These are phyloP conservation scores for Pseudopyricularia cyperi DNA, from an alignment of 2,329 filamentous ascomycete species.

Conservation along the genomic window DNA sequence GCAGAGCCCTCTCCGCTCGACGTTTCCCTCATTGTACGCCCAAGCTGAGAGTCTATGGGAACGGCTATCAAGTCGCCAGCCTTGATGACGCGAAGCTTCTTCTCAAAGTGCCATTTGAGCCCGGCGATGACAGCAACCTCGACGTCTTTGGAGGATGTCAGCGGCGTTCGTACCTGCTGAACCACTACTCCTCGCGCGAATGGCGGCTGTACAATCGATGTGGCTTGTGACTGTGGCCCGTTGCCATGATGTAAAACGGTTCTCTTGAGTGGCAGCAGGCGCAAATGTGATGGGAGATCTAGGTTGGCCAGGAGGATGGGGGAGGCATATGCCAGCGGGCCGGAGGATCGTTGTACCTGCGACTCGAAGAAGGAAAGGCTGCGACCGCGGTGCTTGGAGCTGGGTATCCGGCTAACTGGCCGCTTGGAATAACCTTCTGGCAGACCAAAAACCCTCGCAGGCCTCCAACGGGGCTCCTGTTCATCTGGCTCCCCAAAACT, in stretches of 20 bases:
- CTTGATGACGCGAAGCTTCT: slow-evolving; percentile 68
- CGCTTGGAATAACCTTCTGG: slow-evolving; percentile 60
- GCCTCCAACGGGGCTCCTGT: slow-evolving; percentile 58
- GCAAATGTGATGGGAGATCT: slow-evolving; percentile 63
- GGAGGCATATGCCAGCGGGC: slow-evolving; percentile 60
- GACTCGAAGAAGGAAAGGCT: slow-evolving; percentile 53
- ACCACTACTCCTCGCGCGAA: slow-evolving; percentile 68
- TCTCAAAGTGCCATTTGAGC: slow-evolving; percentile 79
- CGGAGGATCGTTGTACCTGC: slow-evolving; percentile 47
- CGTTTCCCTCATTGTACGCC: slow-evolving; percentile 66
- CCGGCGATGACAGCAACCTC: slow-evolving; percentile 80
- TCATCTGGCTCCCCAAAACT: slow-evolving; percentile 51
- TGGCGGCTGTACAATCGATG: slow-evolving; percentile 40
- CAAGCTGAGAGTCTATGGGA: slow-evolving; percentile 74
- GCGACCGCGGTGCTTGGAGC: slow-evolving; percentile 35
- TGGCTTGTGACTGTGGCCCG: slow-evolving; percentile 30
- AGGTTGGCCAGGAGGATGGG: slow-evolving; percentile 82
- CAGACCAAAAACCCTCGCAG: slow-evolving; percentile 78
- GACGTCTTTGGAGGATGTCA: slow-evolving; percentile 72
- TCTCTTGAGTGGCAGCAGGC: slow-evolving; percentile 40
- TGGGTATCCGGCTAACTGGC: slow-evolving; percentile 46
- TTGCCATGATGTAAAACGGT: slow-evolving; percentile 27
- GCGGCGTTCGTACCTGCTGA: slow-evolving; percentile 75
- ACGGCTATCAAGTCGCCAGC: slow-evolving; percentile 82
- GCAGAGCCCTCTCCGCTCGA: slow-evolving; percentile 45